Percentiles rank a stretch among this genome's conserved stretches.
Conservation (phyloP, 2,329 filamentous ascomycete genomes). For the Ramularia endophylla region DNA sequence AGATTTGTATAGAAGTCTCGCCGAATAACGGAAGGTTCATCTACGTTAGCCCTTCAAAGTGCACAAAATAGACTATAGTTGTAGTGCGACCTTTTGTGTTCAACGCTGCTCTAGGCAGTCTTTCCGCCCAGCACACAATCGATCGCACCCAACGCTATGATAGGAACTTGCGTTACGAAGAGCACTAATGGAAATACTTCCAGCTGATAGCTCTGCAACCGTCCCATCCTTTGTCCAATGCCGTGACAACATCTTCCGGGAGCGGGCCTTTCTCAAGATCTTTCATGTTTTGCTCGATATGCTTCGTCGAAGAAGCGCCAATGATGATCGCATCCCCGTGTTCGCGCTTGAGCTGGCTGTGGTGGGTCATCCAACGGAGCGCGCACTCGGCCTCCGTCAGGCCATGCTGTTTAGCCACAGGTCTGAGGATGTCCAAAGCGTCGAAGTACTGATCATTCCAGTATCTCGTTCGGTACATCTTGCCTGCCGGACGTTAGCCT, state of each 20-base stretch:
- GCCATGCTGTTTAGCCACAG: conserved; percentile 34
- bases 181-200: conserved; percentile 9
- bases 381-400: conserved; percentile 40
- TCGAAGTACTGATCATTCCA: conserved; percentile 40
- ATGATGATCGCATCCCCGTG: conserved; percentile 36
- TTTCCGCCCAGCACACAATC: too few species aligned
- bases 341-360: conserved; percentile 33
- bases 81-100: too few species aligned
- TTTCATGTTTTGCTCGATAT: conserved; percentile 36
- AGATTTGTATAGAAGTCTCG: too few species aligned
- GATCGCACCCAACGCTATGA: too few species aligned
- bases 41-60: too few species aligned
- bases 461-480: conserved; percentile 34
- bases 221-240: conserved; percentile 35
- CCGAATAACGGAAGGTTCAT: too few species aligned
- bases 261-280: conserved; percentile 37
- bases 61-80: too few species aligned
- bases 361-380: conserved; percentile 43
- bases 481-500: conserved; percentile 1
- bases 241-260: conserved; percentile 35
- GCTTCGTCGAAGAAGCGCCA: conserved; percentile 32
- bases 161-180: too few species aligned
- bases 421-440: conserved; percentile 37
- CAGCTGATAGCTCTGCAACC: conserved; percentile 7
- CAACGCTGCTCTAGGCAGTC: too few species aligned